Evolutionary conservation across 1,284 basidiomycete species (phyloP).

Genomic region (Austroboletus novae-zelandiae): DNA sequence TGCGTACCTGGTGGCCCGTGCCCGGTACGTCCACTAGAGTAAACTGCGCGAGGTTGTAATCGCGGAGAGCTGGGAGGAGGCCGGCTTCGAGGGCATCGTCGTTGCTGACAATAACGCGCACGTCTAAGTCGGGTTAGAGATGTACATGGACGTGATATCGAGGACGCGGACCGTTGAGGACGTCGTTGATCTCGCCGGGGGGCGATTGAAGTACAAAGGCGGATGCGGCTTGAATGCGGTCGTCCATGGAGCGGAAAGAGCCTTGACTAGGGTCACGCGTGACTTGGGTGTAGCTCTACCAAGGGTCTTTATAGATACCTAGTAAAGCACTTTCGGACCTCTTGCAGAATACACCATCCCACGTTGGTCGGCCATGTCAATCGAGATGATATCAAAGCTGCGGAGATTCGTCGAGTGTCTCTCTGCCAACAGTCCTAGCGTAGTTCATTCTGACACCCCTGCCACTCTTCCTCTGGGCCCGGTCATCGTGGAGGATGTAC

Average conservation of each 20-base stretch:
- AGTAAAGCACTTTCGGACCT: no score
- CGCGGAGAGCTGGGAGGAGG: slow-evolving; percentile 70
- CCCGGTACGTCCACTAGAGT: slow-evolving; percentile 73
- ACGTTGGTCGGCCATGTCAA: no score
- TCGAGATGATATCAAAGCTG: no score
- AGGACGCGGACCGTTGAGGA: slow-evolving; percentile 69
- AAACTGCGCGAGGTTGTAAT: slow-evolving; percentile 87
- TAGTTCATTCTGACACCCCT: no score
- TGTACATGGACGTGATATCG: background rate
- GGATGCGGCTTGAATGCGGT: slow-evolving; percentile 70
- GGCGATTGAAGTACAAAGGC: slow-evolving; percentile 85
- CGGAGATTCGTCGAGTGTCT: no score
- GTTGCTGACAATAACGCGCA: slow-evolving; percentile 84
- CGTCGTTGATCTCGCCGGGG: slow-evolving; percentile 94
- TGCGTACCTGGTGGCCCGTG: slow-evolving; percentile 62
- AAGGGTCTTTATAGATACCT: no score
- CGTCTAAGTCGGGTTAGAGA: slow-evolving; percentile 49
- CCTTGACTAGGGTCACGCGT: no score
- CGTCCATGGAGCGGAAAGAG: slow-evolving; percentile 25
- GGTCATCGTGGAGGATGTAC: no score
- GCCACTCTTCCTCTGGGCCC: no score
- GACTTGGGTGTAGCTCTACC: no score
- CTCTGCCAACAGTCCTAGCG: no score
- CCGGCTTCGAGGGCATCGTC: slow-evolving; percentile 78
- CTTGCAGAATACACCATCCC: no score